Conservation (phyloP, 2,329 filamentous ascomycete genomes). For the Pseudogymnoascus sp. region DNA sequence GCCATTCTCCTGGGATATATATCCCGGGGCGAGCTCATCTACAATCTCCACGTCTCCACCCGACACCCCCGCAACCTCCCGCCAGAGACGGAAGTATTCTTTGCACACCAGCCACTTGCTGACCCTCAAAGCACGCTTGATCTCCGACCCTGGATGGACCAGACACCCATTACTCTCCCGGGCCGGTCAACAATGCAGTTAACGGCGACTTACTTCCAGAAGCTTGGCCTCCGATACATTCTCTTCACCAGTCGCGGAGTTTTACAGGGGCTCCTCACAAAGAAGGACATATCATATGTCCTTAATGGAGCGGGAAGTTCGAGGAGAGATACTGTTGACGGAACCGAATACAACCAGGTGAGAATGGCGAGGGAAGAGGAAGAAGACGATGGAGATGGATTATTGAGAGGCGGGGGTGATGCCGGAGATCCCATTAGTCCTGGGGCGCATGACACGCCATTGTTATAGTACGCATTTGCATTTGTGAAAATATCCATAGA, state of each 20-base stretch:
- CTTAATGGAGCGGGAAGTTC: slow-evolving; percentile 70
- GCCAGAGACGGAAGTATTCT: slow-evolving; percentile 71
- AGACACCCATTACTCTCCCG: slow-evolving; percentile 88
- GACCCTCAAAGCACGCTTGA: slow-evolving; percentile 76
- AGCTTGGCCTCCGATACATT: slow-evolving; percentile 84
- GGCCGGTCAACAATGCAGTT: slow-evolving; percentile 71
- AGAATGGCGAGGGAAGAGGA: slow-evolving; percentile 36
- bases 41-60: slow-evolving; percentile 63
- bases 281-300: slow-evolving; percentile 96
- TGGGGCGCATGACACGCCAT: slow-evolving; percentile 2
- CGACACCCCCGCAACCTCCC: slow-evolving; percentile 53
- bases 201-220: slow-evolving; percentile 90
- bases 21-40: slow-evolving; percentile 80
- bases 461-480: slow-evolving; percentile 11
- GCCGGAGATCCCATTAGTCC: slow-evolving; percentile 20
- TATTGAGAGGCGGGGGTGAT: slow-evolving; percentile 36
- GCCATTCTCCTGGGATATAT: slow-evolving; percentile 88
- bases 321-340: slow-evolving; percentile 35
- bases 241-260: slow-evolving; percentile 77
- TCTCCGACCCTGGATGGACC: slow-evolving; percentile 96
- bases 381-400: slow-evolving; percentile 38
- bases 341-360: slow-evolving; percentile 30
- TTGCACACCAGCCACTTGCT: slow-evolving; percentile 74
- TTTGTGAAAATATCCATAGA: slow-evolving; percentile 7
- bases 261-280: slow-evolving; percentile 81